Percentiles rank a stretch among this genome's conserved stretches.
Evolutionary conservation across 73 alveolate genomes (phyloP).

Genomic region (Symbiodinium pilosum): DNA sequence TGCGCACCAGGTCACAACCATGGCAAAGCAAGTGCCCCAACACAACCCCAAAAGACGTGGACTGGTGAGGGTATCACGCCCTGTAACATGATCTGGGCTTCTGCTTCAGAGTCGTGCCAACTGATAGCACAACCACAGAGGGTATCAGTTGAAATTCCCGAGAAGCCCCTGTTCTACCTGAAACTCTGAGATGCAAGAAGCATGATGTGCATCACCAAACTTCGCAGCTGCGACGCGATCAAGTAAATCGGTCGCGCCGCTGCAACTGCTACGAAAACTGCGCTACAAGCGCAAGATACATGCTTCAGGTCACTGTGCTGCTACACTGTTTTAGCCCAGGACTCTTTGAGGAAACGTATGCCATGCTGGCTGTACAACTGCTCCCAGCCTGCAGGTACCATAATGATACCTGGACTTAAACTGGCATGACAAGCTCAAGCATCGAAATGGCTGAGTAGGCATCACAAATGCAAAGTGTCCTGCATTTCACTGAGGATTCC

Average conservation of each 20-base stretch:
- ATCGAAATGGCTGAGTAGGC: slow-evolving; percentile 20
- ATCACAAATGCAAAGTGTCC: not conserved
- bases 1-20: too few relatives aligned
- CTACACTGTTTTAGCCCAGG: not conserved
- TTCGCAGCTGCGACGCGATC: not conserved
- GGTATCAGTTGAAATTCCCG: not conserved
- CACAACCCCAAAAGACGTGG: too few relatives aligned
- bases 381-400: slow-evolving; percentile 20
- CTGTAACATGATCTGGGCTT: not conserved
- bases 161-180: not conserved
- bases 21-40: not conserved
- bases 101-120: slow-evolving; percentile 7
- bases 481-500: not conserved
- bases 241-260: not conserved
- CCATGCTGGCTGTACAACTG: slow-evolving; percentile 2
- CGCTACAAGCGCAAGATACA: not conserved
- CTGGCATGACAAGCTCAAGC: not conserved
- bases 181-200: not conserved
- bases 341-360: not conserved
- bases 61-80: too few relatives aligned
- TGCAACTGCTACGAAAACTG: not conserved
- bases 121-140: not conserved
- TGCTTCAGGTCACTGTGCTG: not conserved
- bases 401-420: not conserved
- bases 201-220: not conserved